Base-by-base conservation (phyloP, 352 stramenopile species). In the Blastocystis hominis region DNA sequence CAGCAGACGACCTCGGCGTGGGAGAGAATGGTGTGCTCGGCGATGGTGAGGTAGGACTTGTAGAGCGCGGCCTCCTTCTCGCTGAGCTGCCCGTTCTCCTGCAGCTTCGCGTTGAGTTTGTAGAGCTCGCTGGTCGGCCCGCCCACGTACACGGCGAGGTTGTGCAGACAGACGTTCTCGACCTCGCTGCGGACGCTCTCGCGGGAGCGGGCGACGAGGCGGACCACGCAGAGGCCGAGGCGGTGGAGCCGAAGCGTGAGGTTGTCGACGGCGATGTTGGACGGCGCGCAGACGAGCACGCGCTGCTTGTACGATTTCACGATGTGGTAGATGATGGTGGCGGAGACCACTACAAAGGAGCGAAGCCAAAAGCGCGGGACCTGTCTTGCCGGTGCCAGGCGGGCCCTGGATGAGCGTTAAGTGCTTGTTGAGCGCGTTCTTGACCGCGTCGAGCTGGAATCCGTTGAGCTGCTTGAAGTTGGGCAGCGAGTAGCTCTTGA, bases 291-390 rank as follows among this genome's bases (percentile, higher is more conserved):
- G 9, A 99, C 97, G 7, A 99, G 92, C 46, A 99, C 96, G 90
- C 98, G 96, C 63, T 63, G 61, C 34, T 78, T 75, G 89, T 97
- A 97, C 89, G 98, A 94, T 89, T 97, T 96, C 36, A 96, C 96
- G 90, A 99, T 93, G 91, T 99, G 96, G 89, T 98, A 99, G n/a
- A 99, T 96, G 40, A 99, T 94, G 3, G 96, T 97, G 1, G 97
- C 97, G 59, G 93, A 98, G 3, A 96, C 99, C 30, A 99, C 96
- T 1, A 87, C 17, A 13, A 40, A 5, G 66, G 36, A 68, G n/a
- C 44, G 17, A n/a, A 5, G 9, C 6, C 36, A 5, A 15, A 17
- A 77, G 24, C 9, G 34, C 24, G 24, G 24, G 62, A 87, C 77
- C 15, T n/a, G 94, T 97, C 89, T 99, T 99, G 34, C 97, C 96